Percentiles rank a stretch among this genome's conserved stretches.
Conservation (phyloP, 208 protist species). For the Wallacemonas rigidus region DNA sequence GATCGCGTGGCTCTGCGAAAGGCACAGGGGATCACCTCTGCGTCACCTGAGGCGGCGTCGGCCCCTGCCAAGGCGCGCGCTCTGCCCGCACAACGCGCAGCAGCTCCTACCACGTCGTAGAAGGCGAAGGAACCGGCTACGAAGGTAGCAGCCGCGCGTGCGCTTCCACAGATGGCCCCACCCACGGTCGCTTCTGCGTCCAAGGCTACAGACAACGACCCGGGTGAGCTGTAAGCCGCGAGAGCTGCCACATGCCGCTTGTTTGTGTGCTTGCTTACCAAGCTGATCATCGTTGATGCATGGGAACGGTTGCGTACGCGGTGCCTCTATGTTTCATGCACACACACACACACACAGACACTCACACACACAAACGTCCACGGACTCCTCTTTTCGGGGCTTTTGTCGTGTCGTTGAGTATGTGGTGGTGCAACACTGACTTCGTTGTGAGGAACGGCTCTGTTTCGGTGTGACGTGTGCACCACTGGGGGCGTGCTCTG, state of each 20-base stretch:
- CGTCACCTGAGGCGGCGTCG: background rate
- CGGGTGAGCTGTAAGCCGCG: constrained; percentile 3
- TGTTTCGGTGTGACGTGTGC: no score
- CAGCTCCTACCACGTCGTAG: background rate
- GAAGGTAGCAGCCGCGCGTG: background rate
- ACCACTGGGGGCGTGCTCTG: no score
- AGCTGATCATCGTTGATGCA: no score
- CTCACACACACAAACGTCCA: background rate
- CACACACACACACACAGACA: constrained; percentile 14
- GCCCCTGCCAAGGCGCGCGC: background rate
- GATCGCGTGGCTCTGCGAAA: constrained; percentile 51
- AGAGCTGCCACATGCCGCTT: background rate
- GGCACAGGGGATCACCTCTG: constrained; percentile 3
- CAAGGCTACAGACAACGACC: background rate
- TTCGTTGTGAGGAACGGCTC: no score
- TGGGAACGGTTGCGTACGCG: no score
- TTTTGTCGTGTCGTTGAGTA: no score
- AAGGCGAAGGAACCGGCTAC: background rate
- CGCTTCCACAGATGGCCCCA: background rate
- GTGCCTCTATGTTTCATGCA: no score
- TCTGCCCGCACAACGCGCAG: background rate
- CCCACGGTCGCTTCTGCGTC: background rate
- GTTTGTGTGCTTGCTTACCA: no score
- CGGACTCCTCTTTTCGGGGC: no score
- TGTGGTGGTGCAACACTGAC: no score